Evolutionary conservation across 371 early-diverging fungal species (phyloP).

Genomic region (Lichtheimia corymbifera): DNA sequence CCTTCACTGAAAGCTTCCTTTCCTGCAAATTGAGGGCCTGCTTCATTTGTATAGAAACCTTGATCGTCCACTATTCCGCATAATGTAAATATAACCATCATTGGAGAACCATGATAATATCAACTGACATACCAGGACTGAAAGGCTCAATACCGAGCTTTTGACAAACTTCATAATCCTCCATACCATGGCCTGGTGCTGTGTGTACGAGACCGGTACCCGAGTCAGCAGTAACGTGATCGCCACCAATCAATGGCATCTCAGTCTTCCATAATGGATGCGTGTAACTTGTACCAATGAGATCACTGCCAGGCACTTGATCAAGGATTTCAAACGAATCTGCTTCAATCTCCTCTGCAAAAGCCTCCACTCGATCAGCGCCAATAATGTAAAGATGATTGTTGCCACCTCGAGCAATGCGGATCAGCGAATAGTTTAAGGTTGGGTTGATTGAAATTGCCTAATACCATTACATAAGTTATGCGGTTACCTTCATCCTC

Average conservation of each 20-base stretch:
- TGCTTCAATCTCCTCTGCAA: constrained; percentile 20
- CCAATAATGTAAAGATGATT: constrained; percentile 49
- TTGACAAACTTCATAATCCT: constrained; percentile 85
- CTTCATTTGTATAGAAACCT: constrained; percentile 78
- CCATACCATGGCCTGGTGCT: constrained; percentile 95
- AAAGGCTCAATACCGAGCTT: constrained; percentile 58
- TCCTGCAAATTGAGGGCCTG: constrained; percentile 63
- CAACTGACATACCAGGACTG: constrained; percentile 45
- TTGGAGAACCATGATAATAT: background rate
- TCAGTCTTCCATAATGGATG: constrained; percentile 62
- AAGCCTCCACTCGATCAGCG: constrained; percentile 44
- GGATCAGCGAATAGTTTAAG: constrained; percentile 68
- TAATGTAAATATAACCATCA: too few relatives aligned
- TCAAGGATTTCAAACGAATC: constrained; percentile 19
- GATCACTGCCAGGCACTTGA: constrained; percentile 52
- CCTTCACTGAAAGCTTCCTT: constrained; percentile 68
- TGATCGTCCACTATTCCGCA: constrained; percentile 68
- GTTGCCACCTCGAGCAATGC: constrained; percentile 18
- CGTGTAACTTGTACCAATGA: constrained; percentile 69
- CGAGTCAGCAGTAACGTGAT: constrained; percentile 79
- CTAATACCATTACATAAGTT: constrained; percentile 10
- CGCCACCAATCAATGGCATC: constrained; percentile 63
- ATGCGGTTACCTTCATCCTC: background rate
- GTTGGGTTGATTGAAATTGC: constrained; percentile 82
- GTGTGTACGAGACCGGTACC: constrained; percentile 95